Base-by-base conservation (phyloP, 768 basidiomycete genomes). In the Auriscalpium orientale region DNA sequence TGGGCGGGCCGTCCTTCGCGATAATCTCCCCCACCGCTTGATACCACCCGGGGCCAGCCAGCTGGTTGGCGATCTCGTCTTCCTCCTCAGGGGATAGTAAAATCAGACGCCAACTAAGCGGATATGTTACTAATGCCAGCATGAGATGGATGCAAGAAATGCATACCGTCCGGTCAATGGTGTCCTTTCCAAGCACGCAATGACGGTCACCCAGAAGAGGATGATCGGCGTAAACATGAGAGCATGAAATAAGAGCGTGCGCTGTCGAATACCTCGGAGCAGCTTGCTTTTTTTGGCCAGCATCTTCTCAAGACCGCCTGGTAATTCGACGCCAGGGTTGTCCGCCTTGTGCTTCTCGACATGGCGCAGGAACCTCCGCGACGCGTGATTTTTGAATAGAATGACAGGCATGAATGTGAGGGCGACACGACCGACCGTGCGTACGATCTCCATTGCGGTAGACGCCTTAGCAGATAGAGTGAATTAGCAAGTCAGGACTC, bases 71-170 rank as follows among this genome's bases (percentile, higher is more conserved):
- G 44, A 98, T 90, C 34, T 84, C 83, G 52, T 94, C 91, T 66
- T 98, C 94, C 71, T 97, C 94, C 62, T 92, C 89, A 2, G 94
- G 93, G 4, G 91, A 93, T 15, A 97, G 78, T 9, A 95, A 75
- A 58, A 97, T 95, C 62, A 93, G 70, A 53, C 94, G 80, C 87
- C 88, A 90, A 65, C 92, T 91, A 60, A 35, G 13, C 21, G 47
- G 28, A 49, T 47, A 43, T n/a, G 28, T 15, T 28, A 72, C 84
- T 51, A 7, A 1, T 20, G n/a, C 9, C 18, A 18, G 33, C 34
- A 28, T 7, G 28, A 28, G 5, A 28, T 28, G 28, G 7, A 2
- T 4, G 28, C 4, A 28, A 28, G 28, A 28, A 28, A 28, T 28
- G 20, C 52, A 15, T 58, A 90, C 89, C 90, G 79, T 67, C 91